Conservation (phyloP, 352 stramenopile genomes). For the Globisporangium heterothallicum region DNA sequence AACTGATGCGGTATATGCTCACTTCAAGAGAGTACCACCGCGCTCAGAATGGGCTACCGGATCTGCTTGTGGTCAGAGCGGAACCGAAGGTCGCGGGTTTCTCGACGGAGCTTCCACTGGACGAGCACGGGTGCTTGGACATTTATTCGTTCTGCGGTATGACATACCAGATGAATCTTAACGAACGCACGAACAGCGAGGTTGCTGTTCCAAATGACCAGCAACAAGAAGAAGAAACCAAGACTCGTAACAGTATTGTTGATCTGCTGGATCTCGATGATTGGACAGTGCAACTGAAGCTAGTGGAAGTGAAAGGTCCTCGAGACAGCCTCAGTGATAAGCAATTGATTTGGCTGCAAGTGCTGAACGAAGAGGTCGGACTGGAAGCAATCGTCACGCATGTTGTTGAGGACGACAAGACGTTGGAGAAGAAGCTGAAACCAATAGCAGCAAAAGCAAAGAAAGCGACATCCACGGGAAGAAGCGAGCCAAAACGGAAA, state of each 20-base stretch:
- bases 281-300: slow-evolving; percentile 34
- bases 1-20: slow-evolving; percentile 56
- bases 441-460: slow-evolving; percentile 1
- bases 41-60: slow-evolving; percentile 67
- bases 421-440: slow-evolving; percentile 23
- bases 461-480: neutral
- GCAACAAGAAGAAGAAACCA: slow-evolving; percentile 10
- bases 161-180: slow-evolving; percentile 44
- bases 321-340: slow-evolving; percentile 80
- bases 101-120: slow-evolving; percentile 12
- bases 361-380: slow-evolving; percentile 52
- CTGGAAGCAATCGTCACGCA: slow-evolving; percentile 62
- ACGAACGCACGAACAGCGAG: neutral
- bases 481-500: slow-evolving; percentile 8
- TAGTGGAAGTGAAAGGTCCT: slow-evolving; percentile 86
- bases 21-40: slow-evolving; percentile 64
- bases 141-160: slow-evolving; percentile 50
- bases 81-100: neutral
- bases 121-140: slow-evolving; percentile 38
- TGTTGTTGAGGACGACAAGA: slow-evolving; percentile 62
- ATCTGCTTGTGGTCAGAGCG: slow-evolving; percentile 53
- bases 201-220: neutral
- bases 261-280: slow-evolving; percentile 10
- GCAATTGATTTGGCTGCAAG: slow-evolving; percentile 71
- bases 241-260: slow-evolving; percentile 15